Evolutionary conservation across 352 stramenopile genomes (phyloP), one percentile per base, ranked within the genome.

Genomic region (Globisporangium acanthophoron): DNA sequence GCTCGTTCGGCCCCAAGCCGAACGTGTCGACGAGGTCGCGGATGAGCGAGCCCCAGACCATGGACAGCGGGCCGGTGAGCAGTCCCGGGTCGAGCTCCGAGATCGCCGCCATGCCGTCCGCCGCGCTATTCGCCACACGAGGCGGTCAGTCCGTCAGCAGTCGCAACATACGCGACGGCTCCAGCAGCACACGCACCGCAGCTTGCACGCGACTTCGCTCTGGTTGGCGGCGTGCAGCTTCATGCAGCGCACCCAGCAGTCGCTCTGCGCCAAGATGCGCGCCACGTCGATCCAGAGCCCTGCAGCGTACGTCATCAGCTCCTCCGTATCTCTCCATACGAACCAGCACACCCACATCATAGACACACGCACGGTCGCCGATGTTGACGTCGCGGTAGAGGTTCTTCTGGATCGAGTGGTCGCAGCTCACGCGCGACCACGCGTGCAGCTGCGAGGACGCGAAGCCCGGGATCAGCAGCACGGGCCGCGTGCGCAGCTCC

Each of bases 181-280:
- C 18, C 16, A 53, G 21, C 35, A 5, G 9, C 5, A 53, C 4
- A 40, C 27, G 15, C 65, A 88, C 78, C 82, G 76, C 29, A 92
- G 70, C 51, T 90, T 90, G 72, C 83, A 92, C 49, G 76, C 72
- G 51, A 86, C 52, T 54, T 92, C 83, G 44, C 72, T 77, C 52
- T 92, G 83, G 40, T 78, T 87, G 46, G 61, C 68, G 21, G 82
- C 73, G 61, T 89, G 66, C 18, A 92, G 68, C 63, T 86, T 74
- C 83, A 92, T 88, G 64, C 83, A 92, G 39, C 65, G 59, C 33
- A 90, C 56, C 83, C 83, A 92, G 69, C 83, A 92, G 37, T 90
- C 83, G 46, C 76, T 61, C 61, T 92, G 83, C 35, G 80, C 76
- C 39, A 92, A 50, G 40, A 90, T 74, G 3, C 81, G 83, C 20